A percentile compares a stretch with the other conserved stretches of the same genome.
Evolutionary conservation across 148 eudicot genomes (phyloP).

Genomic region (Hydrangea macrophylla): DNA sequence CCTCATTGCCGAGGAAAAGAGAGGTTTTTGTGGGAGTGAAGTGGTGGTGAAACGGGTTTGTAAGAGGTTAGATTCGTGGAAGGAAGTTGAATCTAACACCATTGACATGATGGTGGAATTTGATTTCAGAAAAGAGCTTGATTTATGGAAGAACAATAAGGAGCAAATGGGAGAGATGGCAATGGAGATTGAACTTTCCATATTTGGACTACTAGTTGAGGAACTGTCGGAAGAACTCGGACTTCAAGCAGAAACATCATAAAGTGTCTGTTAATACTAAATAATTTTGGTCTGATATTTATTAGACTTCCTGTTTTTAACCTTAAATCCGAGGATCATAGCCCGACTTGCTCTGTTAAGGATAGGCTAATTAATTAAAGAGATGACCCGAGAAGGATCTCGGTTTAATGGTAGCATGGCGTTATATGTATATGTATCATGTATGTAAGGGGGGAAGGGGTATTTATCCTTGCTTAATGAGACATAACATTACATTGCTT

Average conservation of each 20-base stretch:
- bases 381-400: neutral
- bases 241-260: constrained; percentile 8
- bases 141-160: constrained; percentile 46
- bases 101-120: constrained; percentile 84
- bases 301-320: neutral
- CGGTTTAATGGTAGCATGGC: neutral
- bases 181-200: constrained; percentile 49
- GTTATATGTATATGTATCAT: neutral
- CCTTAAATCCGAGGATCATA: constrained; percentile 4
- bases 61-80: constrained; percentile 64
- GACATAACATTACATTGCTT: constrained; percentile 13
- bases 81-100: constrained; percentile 60
- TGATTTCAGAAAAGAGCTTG: constrained; percentile 45
- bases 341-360: constrained; percentile 17
- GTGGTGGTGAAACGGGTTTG: constrained; percentile 37
- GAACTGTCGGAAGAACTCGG: constrained; percentile 53
- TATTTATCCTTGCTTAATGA: constrained; percentile 6
- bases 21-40: constrained; percentile 15
- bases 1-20: constrained; percentile 57
- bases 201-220: constrained; percentile 49
- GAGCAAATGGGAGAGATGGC: constrained; percentile 39
- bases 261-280: constrained; percentile 8
- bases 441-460: constrained; percentile 21
- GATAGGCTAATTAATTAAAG: constrained; percentile 8
- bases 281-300: constrained; percentile 11